Base-by-base conservation (phyloP, 1,284 basidiomycete species). In the Ganoderma lucidum region DNA sequence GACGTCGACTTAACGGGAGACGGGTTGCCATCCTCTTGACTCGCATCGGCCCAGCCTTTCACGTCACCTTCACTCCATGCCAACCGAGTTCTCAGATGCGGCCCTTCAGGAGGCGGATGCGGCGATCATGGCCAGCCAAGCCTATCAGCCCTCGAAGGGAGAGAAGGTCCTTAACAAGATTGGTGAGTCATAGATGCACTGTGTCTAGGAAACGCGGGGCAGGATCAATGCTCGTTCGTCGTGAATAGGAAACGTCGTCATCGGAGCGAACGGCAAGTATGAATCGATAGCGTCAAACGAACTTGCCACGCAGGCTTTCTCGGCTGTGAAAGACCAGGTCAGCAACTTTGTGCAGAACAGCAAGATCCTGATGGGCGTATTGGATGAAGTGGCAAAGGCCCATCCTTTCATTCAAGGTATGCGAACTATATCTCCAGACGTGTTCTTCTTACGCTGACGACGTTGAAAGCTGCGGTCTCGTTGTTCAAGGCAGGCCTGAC, bases 401-500 rank as follows among this genome's bases (percentile, higher is more conserved):
- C 68, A 51, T 28, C 48, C 48, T 51, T 51, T 51, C 48, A 23
- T 51, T 23, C 48, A 51, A 2, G 48, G 48, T 51, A 23, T 10
- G 23, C 48, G 23, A 28, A 12, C 48, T n/a, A 28, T 23, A 28
- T 28, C 48, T 51, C 23, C 48, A 1, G 28, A 51, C 9, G 10
- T 9, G 9, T 12, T 9, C 10, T 12, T 12, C 10, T 12, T 12
- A 4, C 9, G 48, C 48, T 51, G n/a, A 51, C 23, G 3, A 12
- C 23, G 8, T 28, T 28, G 23, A 0, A 23, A 76, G 85, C 81
- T 28, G 82, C 80, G 30, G 82, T 85, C 2, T 62, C 78, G 39
- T 81, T 83, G 0, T 86, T 85, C 75, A 81, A 82, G 71, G 74
- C 80, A 1, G 82, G 82, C 0, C 74, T 83, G 30, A 81, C 74